A percentile compares a stretch with the other conserved stretches of the same genome.
Evolutionary conservation across 2,329 filamentous ascomycete species (phyloP).

Genomic region (Didymella pomorum): DNA sequence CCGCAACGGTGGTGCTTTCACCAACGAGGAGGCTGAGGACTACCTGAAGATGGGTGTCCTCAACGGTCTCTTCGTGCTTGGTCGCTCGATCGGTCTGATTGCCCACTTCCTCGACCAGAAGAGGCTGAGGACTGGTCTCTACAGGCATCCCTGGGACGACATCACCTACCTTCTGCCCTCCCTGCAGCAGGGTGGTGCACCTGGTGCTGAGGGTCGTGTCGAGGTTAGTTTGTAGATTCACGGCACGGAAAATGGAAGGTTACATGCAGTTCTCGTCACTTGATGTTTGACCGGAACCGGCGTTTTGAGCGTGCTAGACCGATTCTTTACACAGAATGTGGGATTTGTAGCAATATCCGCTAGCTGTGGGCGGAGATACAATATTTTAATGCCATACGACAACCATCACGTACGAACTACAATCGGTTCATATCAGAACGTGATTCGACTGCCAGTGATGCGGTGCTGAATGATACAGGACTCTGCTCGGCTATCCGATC

Average conservation of each 20-base stretch:
- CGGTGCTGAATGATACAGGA: neutral
- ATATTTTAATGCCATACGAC: conserved; percentile 44
- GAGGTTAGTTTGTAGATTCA: conserved; percentile 51
- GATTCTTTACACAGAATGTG: conserved; percentile 32
- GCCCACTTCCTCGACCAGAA: conserved; percentile 99
- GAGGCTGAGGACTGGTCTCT: conserved; percentile 96
- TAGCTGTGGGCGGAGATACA: conserved; percentile 41
- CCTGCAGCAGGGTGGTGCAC: conserved; percentile 47
- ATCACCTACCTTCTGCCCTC: conserved; percentile 54
- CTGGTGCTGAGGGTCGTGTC: conserved; percentile 53
- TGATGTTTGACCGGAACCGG: conserved; percentile 36
- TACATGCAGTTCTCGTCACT: conserved; percentile 38
- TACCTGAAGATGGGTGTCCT: conserved; percentile 99
- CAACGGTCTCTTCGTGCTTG: conserved; percentile 98
- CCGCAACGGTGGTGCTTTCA: conserved; percentile 98
- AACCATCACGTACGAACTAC: conserved; percentile 13
- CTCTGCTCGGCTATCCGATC: neutral
- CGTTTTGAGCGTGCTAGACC: conserved; percentile 46
- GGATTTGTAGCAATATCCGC: conserved; percentile 46
- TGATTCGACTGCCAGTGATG: neutral
- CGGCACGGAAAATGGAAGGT: conserved; percentile 35
- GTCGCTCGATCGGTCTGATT: conserved; percentile 97
- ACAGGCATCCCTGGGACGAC: conserved; percentile 89
- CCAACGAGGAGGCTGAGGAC: conserved; percentile 93
- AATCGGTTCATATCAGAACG: neutral